phyloP scores from a whole-genome alignment of 176 grass and related monocot species.

The Juncus inflexus region DNA sequence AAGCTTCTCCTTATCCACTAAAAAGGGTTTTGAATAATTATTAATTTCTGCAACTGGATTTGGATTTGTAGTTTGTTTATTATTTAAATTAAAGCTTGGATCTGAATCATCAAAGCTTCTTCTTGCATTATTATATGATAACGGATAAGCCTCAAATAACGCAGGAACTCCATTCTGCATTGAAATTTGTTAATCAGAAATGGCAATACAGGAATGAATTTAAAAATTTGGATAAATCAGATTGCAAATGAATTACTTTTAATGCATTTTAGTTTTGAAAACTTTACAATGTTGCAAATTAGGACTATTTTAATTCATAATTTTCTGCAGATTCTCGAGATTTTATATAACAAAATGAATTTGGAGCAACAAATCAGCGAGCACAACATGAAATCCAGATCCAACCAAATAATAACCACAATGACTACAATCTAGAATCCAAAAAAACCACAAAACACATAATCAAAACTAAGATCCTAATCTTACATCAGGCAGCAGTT shows the following conservation, averaged over 20 bases:
- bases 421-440: conserved; percentile 2
- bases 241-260: too few species aligned
- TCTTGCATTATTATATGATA: conserved; percentile 37
- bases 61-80: conserved; percentile 47
- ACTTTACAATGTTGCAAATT: too few species aligned
- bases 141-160: conserved; percentile 57
- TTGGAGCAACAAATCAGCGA: not conserved
- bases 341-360: too few species aligned
- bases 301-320: too few species aligned
- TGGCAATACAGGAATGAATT: too few species aligned
- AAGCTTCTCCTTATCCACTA: conserved; percentile 70
- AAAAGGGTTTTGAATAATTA: conserved; percentile 40
- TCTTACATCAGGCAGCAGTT: conserved; percentile 87
- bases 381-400: conserved; percentile 4
- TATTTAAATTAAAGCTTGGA: conserved; percentile 42
- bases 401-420: conserved; percentile 6
- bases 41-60: conserved; percentile 48
- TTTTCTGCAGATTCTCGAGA: too few species aligned
- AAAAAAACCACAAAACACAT: not conserved
- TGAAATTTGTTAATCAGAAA: not conserved
- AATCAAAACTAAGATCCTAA: conserved; percentile 1
- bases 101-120: conserved; percentile 56
- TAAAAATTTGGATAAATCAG: too few species aligned
- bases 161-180: conserved; percentile 59
- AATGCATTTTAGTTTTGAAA: too few species aligned